Conservation (phyloP, 345 rosid species). For the Theobroma cacao region DNA sequence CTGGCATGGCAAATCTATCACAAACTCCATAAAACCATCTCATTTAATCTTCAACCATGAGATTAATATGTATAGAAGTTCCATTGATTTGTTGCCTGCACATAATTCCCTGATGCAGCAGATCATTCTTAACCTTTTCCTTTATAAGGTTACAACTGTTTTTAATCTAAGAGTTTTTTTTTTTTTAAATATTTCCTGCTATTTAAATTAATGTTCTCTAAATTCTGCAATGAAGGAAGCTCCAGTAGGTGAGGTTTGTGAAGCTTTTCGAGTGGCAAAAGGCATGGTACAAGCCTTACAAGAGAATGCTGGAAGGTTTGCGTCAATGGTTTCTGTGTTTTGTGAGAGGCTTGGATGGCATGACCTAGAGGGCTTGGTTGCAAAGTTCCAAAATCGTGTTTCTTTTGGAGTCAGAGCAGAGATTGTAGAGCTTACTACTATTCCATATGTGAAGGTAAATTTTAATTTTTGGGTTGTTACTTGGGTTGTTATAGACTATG, state of each 20-base stretch:
- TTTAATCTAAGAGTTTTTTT: conserved; percentile 2
- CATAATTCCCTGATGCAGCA: neutral
- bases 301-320: conserved; percentile 98
- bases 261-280: conserved; percentile 88
- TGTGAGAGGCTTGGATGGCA: conserved; percentile 98
- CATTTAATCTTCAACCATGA: neutral
- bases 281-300: conserved; percentile 97
- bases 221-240: conserved; percentile 64
- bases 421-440: conserved; percentile 90
- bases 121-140: neutral
- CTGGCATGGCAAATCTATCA: neutral
- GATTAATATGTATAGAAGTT: neutral
- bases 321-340: conserved; percentile 93
- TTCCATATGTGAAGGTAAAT: conserved; percentile 85
- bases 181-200: neutral
- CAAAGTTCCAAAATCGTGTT: conserved; percentile 93
- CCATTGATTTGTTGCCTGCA: neutral
- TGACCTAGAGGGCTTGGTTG: conserved; percentile 88
- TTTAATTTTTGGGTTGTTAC: conserved; percentile 13
- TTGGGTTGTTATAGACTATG: neutral
- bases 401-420: conserved; percentile 99
- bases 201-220: conserved; percentile 15
- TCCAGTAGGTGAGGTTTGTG: conserved; percentile 89
- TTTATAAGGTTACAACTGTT: neutral
- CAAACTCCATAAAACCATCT: neutral